Evolutionary conservation across 2,329 filamentous ascomycete species (phyloP), one percentile per base, ranked within the genome.

Genomic region (Monascus ruber): DNA sequence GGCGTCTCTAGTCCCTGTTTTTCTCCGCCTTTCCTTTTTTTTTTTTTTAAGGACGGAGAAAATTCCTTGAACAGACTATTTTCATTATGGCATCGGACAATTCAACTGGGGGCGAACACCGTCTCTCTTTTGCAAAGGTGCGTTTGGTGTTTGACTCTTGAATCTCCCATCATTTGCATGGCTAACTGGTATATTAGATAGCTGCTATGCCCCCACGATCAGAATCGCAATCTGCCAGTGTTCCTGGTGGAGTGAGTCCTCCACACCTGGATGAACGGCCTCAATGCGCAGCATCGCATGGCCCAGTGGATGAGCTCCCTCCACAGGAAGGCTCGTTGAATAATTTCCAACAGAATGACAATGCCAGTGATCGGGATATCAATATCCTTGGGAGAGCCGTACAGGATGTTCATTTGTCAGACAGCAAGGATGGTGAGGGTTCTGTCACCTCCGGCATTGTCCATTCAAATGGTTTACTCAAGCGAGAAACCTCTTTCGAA

Each of bases 71-170:
- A 11, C 11, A 10, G 28, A 29, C 10, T 29, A 6, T 6, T 29
- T 29, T 37, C 35, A 50, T 42, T 39, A 64, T 63, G 60, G 49
- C 52, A 47, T 57, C 59, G 26, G 50, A 59, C 37, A 49, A 17
- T 17, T 17, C 47, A 38, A 46, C 51, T 29, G 41, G 45, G 40
- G 53, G 50, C 47, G 51, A 54, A 31, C 43, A 50, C 38, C 53
- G 53, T 62, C 73, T 80, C 51, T 85, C 82, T 33, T 87, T 87
- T 70, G 83, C 83, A 63, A 86, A 84, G 74, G 83, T 85, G 67
- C 42, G 69, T 52, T 27, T 10, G 39, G 25, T 31, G 35, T 42
- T 17, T 33, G 32, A 25, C 36, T 56, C 33, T 35, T 33, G 11
- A 37, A 11, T 11, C 10, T 34, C 7, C 3, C 28, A 10, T 29